Base-by-base conservation (phyloP, 352 stramenopile genomes). In the Globisporangium iwayamae region DNA sequence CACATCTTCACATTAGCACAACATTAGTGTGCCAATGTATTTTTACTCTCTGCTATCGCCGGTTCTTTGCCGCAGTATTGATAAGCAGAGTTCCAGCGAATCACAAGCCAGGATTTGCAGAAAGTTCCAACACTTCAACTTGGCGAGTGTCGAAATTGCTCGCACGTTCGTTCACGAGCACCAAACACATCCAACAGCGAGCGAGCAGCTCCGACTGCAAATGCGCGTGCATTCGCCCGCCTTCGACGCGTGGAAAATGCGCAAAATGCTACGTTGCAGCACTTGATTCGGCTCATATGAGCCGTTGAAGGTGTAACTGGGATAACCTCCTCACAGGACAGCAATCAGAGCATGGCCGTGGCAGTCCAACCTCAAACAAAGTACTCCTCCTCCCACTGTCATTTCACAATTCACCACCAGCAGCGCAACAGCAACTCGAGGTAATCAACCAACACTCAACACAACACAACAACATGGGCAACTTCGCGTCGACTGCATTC, bases 401-500 rank as follows among this genome's bases (percentile, higher is more conserved):
- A 87, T 74, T 86, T 63, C 53, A 13, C 62, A 72, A 86, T 75
- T 81, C 64, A 20, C 68, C 56, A 64, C 18, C 71, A 59, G 68
- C 65, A 11, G 56, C 64, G 50, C 48, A 65, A 36, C 46, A 34
- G 48, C 38, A 63, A 43, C 53, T 25, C 22, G 22, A 25, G 22
- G 39, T 20, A n/a, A 60, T 25, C 57, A 8, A 51, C 57, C 46
- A 39, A 54, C 25, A 46, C 48, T 32, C 34, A 56, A 57, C 18
- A 7, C 52, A 57, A 2, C 53, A 63, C 25, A 68, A 59, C 36
- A 66, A 30, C 50, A 89, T 87, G 78, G 74, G 76, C 69, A 85
- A 83, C 73, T 68, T 74, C 25, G 47, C 67, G 28, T 89, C 73
- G 28, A 74, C 62, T 13, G 41, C 60, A 38, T 58, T 73, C 41